Base-by-base conservation (phyloP, 805 yeast genomes). In the Debaryomyces maramus region DNA sequence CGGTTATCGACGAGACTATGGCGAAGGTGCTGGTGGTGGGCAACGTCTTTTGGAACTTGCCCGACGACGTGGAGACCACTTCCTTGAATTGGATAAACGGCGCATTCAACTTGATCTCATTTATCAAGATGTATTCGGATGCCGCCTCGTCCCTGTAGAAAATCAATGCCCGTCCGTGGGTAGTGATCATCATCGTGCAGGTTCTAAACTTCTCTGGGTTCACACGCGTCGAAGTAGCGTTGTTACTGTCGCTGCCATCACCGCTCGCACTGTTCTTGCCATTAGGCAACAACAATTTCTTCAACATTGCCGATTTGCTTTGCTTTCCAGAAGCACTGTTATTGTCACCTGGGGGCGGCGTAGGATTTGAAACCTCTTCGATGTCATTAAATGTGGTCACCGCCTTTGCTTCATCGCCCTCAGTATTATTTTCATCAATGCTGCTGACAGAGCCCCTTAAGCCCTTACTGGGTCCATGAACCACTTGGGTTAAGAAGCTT, bases 151-250 rank as follows among this genome's bases (percentile, higher is more conserved):
- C 65, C 22, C 73, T 60, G 48, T 64, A 60, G 44, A 85, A 78
- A 1, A 84, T 53, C 43, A 85, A 58, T 0, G 77, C 79, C 34
- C 90, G 66, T 1, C 89, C 91, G 53, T 73, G 73, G 1, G 79
- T 69, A 2, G 90, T 85, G 0, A 83, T 63, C 10, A 84, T 47
- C 43, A 83, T 50, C 1, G 82, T 72, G 46, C 86, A 73, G 7
- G 70, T 66, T 40, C 68, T 58, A 38, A 65, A 65, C 32, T 64
- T 71, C 5, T 70, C 76, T 27, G 64, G 37, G 13, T 39, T 16
- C 8, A 8, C 13, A n/a, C 28, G 10, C 14, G n/a, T 18, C n/a
- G 17, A 15, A 16, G 5, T 28, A 9, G 18, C 11, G 6, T 13
- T 35, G 23, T 20, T 15, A 14, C 21, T 17, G 5, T 33, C 42